Base-by-base conservation (phyloP, 805 yeast species). In the Cyberlindnera americana region DNA sequence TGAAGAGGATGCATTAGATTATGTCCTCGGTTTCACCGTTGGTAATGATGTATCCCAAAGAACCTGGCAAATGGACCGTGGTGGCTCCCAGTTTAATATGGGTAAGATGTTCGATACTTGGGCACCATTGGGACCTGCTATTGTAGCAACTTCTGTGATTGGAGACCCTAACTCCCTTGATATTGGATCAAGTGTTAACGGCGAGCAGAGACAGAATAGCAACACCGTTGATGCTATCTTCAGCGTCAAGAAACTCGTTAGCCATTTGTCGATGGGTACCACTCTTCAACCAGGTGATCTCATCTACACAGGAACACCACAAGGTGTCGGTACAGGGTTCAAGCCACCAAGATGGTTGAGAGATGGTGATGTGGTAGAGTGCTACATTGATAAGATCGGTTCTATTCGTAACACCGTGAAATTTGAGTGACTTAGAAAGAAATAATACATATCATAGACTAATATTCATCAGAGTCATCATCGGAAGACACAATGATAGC, bases 41-140 rank as follows among this genome's bases (percentile, higher is more conserved):
- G 80, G 80, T 5, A 73, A 77, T 54, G 82, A 76, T 51, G 73
- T 76, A 9, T 72, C 78, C 11, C 77, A 73, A 48, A 61, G 81
- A 40, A 67, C 67, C n/a, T 75, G 80, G 81, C 81, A 77, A 51
- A 61, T 66, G 34, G 64, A 68, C 35, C 61, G 70, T 26, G 77
- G 78, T 24, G 77, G 78, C 3, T 64, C 76, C 15, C 81, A 76
- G 47, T 76, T 75, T 66, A 59, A 67, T 27, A 56, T 68, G 10
- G 75, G 77, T 10, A 76, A 76, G 57, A 67, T 69, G 69, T 74
- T 70, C 48, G 81, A 76, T 42, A 69, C 70, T 4, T 75, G 72
- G 70, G 77, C 79, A 2, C 81, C 81, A 17, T 52, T 75, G 38
- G 81, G 81, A 3, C 81, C 81, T 5, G 72, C 70, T 7, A 61